phyloP scores from a whole-genome alignment of 768 basidiomycete species.

The Termitomyces sp. region DNA sequence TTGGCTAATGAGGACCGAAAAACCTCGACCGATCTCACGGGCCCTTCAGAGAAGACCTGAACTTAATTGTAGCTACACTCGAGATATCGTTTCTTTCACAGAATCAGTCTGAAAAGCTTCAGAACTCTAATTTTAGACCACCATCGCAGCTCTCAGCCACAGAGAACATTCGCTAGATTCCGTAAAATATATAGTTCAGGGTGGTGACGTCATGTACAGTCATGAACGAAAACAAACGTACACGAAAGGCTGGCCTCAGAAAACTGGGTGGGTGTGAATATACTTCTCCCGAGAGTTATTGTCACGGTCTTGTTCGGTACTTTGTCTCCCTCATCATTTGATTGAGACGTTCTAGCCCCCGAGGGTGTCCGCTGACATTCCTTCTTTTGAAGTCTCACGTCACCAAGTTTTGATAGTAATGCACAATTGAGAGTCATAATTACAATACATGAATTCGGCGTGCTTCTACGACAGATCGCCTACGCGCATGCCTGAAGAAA shows the following conservation, averaged over 20 bases:
- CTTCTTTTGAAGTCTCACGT: background rate
- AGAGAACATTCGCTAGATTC: slow-evolving; percentile 7
- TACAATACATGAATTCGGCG: background rate
- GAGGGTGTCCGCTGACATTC: background rate
- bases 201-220: background rate
- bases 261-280: background rate
- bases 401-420: background rate
- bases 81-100: background rate
- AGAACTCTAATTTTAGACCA: background rate
- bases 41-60: background rate
- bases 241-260: too few species aligned
- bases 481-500: background rate
- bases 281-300: background rate
- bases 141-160: background rate
- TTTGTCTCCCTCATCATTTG: background rate
- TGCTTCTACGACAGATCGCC: background rate
- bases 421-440: background rate
- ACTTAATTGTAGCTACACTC: too few species aligned
- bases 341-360: background rate
- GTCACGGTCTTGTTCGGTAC: background rate
- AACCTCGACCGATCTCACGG: background rate
- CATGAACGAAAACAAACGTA: background rate
- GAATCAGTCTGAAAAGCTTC: background rate
- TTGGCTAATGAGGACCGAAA: background rate
- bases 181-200: slow-evolving; percentile 1